Conservation (phyloP, 768 basidiomycete genomes). For the Infundibulicybe gibba region DNA sequence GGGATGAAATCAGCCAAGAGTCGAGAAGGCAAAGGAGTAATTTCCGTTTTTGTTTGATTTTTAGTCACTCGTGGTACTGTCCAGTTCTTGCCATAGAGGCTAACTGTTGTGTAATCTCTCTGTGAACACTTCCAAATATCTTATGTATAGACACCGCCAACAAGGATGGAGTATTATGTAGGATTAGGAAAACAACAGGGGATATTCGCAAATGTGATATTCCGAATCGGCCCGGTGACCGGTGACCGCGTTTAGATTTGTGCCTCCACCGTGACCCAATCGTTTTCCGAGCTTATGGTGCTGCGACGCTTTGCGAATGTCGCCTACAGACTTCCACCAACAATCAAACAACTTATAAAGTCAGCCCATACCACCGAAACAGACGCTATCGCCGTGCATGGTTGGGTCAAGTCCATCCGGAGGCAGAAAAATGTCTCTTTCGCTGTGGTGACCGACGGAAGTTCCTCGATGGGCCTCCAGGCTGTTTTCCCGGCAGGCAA, state of each 20-base stretch:
- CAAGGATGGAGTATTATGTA: too few species aligned
- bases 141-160: too few species aligned
- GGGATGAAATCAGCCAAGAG: constrained; percentile 12
- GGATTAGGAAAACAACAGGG: too few species aligned
- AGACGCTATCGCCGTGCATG: constrained; percentile 48
- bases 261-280: too few species aligned
- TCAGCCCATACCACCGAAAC: constrained; percentile 1
- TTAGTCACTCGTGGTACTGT: background rate
- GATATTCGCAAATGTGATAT: too few species aligned
- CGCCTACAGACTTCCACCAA: constrained; percentile 12
- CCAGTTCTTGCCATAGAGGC: too few species aligned
- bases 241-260: too few species aligned
- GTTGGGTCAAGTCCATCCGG: constrained; percentile 85
- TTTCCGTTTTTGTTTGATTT: constrained; percentile 38
- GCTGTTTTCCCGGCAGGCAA: constrained; percentile 57
- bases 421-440: constrained; percentile 89
- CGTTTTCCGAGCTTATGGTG: constrained; percentile 14
- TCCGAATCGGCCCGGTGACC: too few species aligned
- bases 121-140: too few species aligned
- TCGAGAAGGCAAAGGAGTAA: constrained; percentile 30
- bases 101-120: too few species aligned
- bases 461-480: constrained; percentile 66
- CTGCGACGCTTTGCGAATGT: background rate
- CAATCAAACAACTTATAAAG: constrained; percentile 10
- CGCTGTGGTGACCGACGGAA: constrained; percentile 80